Evolutionary conservation across 2,329 filamentous ascomycete genomes (phyloP).

Genomic region (Fusarium agapanthi): DNA sequence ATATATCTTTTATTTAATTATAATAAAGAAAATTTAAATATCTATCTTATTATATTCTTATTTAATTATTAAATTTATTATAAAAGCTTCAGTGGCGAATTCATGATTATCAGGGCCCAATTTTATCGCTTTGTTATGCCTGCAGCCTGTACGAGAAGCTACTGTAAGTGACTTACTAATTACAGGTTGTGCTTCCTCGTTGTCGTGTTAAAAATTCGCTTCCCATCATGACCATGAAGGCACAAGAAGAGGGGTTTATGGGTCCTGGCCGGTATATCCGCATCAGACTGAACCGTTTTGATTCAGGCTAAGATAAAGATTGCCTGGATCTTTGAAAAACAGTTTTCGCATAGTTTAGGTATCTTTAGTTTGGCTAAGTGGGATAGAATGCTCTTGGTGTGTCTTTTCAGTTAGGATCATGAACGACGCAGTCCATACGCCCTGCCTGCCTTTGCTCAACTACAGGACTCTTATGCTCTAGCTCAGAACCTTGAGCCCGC

Average conservation of each 20-base stretch:
- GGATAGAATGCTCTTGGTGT: neutral
- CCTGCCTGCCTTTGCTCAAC: neutral
- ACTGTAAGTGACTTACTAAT: constrained; percentile 22
- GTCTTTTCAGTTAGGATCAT: neutral
- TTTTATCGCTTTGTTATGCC: too few relatives aligned
- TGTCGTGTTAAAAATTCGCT: constrained; percentile 17
- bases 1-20: too few relatives aligned
- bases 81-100: too few relatives aligned
- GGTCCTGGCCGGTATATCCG: constrained; percentile 2
- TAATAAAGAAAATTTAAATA: too few relatives aligned
- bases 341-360: neutral
- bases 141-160: too few relatives aligned
- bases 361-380: neutral
- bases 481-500: neutral
- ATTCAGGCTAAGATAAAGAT: neutral
- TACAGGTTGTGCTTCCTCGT: constrained; percentile 19
- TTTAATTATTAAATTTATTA: too few relatives aligned
- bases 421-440: neutral
- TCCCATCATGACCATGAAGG: constrained; percentile 7
- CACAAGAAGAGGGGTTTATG: constrained; percentile 8
- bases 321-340: neutral
- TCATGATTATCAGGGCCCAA: too few relatives aligned
- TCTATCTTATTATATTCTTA: too few relatives aligned
- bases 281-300: neutral
- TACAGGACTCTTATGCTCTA: neutral